Base-by-base conservation (phyloP, 768 basidiomycete genomes). In the Kwoniella europaea region DNA sequence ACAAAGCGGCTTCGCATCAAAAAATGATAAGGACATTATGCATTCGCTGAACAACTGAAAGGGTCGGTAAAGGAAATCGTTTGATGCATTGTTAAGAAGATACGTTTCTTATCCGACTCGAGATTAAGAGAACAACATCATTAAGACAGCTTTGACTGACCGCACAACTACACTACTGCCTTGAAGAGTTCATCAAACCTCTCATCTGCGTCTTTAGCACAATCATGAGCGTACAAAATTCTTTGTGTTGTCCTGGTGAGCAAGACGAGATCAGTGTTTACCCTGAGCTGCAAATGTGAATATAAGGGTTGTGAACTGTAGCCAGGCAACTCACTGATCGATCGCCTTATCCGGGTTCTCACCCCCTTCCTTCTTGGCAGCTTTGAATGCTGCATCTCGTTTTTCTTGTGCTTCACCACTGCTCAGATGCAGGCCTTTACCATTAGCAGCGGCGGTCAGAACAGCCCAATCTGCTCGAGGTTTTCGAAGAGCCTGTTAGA, bases 381-480 rank as follows among this genome's bases (percentile, higher is more conserved):
- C 42, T 61, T 69, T 73, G 65, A 79, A 76, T 15, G 74, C 67
- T 20, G 72, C 74, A 61, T 79, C 76, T 42, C 73, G 68, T 22
- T 29, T 22, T 52, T 63, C 61, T 24, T 58, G 57, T 3, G 74
- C 78, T 41, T 67, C 66, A 12, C 73, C 71, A n/a, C 70, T 71
- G 35, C 66, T 46, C 5, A 74, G 65, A 58, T 81, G 79, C 13
- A 82, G 70, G 15, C 68, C 70, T 43, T 76, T 77, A n/a, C 79
- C 65, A 54, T 76, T 80, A 4, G 68, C 66, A n/a, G 77, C 74
- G 7, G 79, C 79, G 3, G 68, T 71, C 6, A 65, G 61, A 9
- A 78, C 77, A 41, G 73, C 72, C 67, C 67, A 72, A 41, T 80
- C 79, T 20, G 79, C 71, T 56, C 79, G 68, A 24, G 76, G 61